Evolutionary conservation across 75 land plant species (phyloP), one percentile per base, ranked within the genome.

Genomic region (Pseudotsuga menziesii): DNA sequence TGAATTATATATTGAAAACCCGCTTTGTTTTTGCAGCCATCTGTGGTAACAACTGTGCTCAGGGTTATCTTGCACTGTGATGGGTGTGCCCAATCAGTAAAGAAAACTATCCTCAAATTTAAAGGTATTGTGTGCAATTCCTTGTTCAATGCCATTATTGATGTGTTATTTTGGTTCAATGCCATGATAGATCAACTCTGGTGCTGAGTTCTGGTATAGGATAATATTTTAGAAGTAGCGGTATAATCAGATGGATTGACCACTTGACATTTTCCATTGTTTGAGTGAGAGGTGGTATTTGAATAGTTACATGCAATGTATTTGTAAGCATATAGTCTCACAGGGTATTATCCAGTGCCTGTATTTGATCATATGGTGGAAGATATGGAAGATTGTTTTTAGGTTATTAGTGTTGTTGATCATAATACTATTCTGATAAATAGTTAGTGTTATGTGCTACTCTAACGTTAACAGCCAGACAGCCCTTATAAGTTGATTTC

Each of bases 31-130:
- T 73, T 78, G 58, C 81, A 82, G 86, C 90, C 81, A 67, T 79
- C 82, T 79, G 92, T 76, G 56, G 20, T 79, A 20, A 69, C 77
- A 0, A 85, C 86, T 26, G 83, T 88, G 66, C 86, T 90, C 3
- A 79, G 70, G 20, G 88, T 90, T 0, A 78, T 85, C 76, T 82
- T 90, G 88, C 92, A 90, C 57, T 90, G 92, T 56, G 86, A 85
- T 57, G 90, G 86, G 2, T 90, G 92, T 63, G 92, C 92, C 13
- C 23, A 39, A 8, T 19, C 19, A 0, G 72, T 69, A 13, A 39
- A 41, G 72, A 69, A 69, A 22, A 12, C 72, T 69, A 41, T 69
- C 7, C 0, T 0, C 3, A 69, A 69, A 41, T 12, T 41, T 13
- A 20, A n/a, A 36, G 72, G 72, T 69, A 61, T 69, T 41, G 25